Percentiles rank a stretch among this genome's conserved stretches.
phyloP scores from a whole-genome alignment of 257 asterid genomes.

The Nicotiana sylvestris region DNA sequence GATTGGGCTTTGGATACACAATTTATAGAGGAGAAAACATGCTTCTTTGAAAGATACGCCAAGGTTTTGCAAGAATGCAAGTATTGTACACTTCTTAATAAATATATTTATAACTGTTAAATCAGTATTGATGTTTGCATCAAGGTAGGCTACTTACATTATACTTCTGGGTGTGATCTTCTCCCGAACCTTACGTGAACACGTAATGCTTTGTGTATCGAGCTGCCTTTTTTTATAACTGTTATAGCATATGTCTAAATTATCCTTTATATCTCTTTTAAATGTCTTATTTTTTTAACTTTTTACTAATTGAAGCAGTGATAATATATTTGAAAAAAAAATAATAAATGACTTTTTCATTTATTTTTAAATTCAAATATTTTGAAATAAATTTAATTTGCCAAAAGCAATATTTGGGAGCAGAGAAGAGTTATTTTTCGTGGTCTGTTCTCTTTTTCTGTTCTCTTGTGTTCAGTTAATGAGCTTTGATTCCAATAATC shows the following conservation, averaged over 20 bases:
- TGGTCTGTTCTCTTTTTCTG: not conserved
- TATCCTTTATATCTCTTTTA: not conserved
- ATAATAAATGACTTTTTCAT: not conserved
- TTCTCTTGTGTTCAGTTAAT: not conserved
- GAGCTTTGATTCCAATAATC: not conserved
- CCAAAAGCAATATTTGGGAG: no score
- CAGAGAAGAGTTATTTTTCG: not conserved
- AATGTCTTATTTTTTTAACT: not conserved
- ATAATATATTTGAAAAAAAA: not conserved
- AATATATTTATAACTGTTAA: not conserved
- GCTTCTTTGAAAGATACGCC: not conserved
- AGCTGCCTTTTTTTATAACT: no score
- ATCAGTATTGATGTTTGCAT: no score
- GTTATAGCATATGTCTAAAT: not conserved
- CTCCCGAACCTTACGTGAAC: no score
- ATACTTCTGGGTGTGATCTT: fast-evolving
- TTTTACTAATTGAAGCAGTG: not conserved
- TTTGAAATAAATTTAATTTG: not conserved
- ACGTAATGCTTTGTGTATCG: no score
- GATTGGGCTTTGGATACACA: not conserved
- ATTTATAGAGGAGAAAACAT: not conserved
- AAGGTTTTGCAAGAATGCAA: not conserved
- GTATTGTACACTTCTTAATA: not conserved
- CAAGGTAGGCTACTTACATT: no score
- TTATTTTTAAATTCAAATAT: no score